Conservation (phyloP, 108 stramenopile species). For the Nitzschia sp. region DNA sequence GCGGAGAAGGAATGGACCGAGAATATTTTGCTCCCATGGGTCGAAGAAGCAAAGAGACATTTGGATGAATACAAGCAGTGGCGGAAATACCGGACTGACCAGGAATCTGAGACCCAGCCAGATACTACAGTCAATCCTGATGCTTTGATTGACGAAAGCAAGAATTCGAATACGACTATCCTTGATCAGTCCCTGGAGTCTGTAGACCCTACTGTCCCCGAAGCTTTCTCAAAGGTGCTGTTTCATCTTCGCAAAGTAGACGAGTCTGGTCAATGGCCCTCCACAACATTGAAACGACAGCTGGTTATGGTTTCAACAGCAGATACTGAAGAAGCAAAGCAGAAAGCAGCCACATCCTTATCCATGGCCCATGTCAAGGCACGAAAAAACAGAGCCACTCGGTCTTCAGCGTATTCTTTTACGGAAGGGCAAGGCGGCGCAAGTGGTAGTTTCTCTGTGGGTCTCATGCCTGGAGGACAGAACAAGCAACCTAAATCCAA, state of each 20-base stretch:
- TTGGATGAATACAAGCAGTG: conserved; percentile 69
- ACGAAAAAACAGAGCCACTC: conserved; percentile 33
- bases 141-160: background rate
- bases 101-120: background rate
- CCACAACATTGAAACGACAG: conserved; percentile 73
- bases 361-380: conserved; percentile 47
- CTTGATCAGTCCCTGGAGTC: conserved; percentile 26
- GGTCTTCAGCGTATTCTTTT: conserved; percentile 68
- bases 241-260: conserved; percentile 59
- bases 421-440: conserved; percentile 73
- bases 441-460: conserved; percentile 78
- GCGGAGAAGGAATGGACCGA: conserved; percentile 57
- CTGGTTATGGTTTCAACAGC: conserved; percentile 71
- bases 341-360: conserved; percentile 28
- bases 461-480: conserved; percentile 74
- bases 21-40: conserved; percentile 68
- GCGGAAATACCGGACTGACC: conserved; percentile 31
- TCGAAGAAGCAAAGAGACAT: conserved; percentile 47
- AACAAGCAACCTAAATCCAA: conserved; percentile 82
- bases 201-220: conserved; percentile 54
- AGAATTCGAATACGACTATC: background rate
- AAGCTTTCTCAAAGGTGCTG: conserved; percentile 54
- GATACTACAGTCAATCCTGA: background rate
- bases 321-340: conserved; percentile 4
- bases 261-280: conserved; percentile 67